Evolutionary conservation across 23 red algal species (phyloP).

Genomic region (Gracilaria domingensis): DNA sequence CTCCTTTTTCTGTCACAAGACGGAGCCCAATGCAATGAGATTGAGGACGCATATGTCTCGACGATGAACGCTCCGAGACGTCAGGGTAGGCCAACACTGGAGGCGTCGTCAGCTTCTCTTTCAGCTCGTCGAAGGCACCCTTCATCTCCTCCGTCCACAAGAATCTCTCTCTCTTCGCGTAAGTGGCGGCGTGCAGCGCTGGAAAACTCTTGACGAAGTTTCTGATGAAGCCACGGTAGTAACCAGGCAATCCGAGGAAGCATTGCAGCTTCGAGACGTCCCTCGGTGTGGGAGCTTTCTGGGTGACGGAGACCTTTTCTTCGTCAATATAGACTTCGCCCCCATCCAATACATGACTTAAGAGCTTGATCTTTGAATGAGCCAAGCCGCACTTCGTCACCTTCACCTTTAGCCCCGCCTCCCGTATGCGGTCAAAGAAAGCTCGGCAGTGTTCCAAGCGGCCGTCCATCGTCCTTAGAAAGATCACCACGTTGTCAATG

Average conservation of each 20-base stretch:
- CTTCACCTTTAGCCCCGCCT: neutral
- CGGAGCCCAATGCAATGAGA: neutral
- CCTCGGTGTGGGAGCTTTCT: neutral
- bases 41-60: conserved; percentile 22
- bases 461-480: neutral
- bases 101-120: conserved; percentile 14
- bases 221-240: no score
- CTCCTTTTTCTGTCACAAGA: conserved; percentile 26
- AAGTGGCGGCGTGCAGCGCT: neutral
- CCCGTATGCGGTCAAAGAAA: neutral
- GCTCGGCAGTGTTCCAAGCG: neutral
- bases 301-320: neutral
- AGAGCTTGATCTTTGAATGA: neutral
- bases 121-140: conserved; percentile 23
- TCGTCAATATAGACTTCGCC: neutral
- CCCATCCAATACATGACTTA: no score
- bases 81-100: conserved; percentile 35
- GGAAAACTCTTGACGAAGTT: neutral
- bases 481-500: no score
- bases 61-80: neutral
- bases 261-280: neutral
- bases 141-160: no score
- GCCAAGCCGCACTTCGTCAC: neutral
- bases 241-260: neutral
- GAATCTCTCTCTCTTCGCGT: neutral